Evolutionary conservation across 2,329 filamentous ascomycete species (phyloP), one percentile per base, ranked within the genome.

Genomic region (Trichoderma arundinaceum): DNA sequence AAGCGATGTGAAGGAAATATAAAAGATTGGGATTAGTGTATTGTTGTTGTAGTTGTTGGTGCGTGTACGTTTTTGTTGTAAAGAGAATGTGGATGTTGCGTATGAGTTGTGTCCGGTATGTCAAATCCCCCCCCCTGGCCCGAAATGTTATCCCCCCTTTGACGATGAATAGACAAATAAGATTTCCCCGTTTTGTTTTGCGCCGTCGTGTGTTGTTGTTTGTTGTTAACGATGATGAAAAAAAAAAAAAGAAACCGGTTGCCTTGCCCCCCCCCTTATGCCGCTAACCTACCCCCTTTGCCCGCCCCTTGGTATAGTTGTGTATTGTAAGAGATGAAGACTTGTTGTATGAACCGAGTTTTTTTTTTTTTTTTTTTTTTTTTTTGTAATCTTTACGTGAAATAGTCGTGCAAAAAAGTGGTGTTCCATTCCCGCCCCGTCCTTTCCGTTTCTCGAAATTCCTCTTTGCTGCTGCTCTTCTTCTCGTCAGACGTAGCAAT

Each of bases 321-420:
- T 28, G 22, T 28, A 28, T 28, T 28, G 22, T 28, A 38, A 38
- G 7, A 38, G 35, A 38, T 8, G 35, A 38, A 38, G 35, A 38
- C 5, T 35, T 35, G 33, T 5, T 35, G 5, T 9, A n/a, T n/a
- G n/a, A n/a, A n/a, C n/a, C n/a, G n/a, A n/a, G n/a, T n/a, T n/a
- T n/a, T n/a, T n/a, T n/a, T 35, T 35, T 9, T 35, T 35, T 9
- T 35, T 35, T 9, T 35, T 35, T 10, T 38, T 38, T 10, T 38
- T 38, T 10, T 38, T 38, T 2, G 7, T 38, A 7, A 38, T 38
- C 35, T 38, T 38, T 17, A 60, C 22, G 35, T 28, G 13, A 60
- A 60, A 19, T 60, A 60, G 13, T 60, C 57, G 44, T 61, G 19
- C 35, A 61, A 17, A 17, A 52, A 61, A 9, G 38, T 52, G n/a